Percentiles rank a stretch among this genome's conserved stretches.
Conservation (phyloP, 2,329 filamentous ascomycete genomes). For the Phaeosphaeria sp. region DNA sequence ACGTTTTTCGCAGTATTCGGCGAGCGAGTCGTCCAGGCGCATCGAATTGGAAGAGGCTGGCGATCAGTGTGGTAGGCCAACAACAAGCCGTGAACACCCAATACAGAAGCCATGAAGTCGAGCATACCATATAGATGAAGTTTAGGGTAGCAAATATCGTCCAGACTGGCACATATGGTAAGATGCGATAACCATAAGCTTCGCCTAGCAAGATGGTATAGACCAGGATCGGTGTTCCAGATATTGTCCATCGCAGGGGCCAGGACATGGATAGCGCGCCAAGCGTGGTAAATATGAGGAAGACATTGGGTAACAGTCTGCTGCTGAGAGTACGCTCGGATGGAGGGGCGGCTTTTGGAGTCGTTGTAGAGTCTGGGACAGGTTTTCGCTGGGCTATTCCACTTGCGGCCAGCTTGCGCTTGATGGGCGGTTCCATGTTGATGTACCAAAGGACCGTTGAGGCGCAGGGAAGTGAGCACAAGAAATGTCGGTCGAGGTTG, state of each 20-base stretch:
- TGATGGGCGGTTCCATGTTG: constrained; percentile 15
- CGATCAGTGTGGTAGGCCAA: constrained; percentile 52
- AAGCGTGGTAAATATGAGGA: constrained; percentile 17
- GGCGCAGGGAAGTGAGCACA: neutral
- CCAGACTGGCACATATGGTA: constrained; percentile 57
- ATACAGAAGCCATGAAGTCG: constrained; percentile 62
- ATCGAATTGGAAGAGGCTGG: constrained; percentile 58
- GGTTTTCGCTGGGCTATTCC: constrained; percentile 18
- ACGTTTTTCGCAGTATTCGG: constrained; percentile 40
- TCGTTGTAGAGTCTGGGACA: constrained; percentile 9
- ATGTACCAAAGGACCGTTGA: neutral
- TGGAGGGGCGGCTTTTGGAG: constrained; percentile 5
- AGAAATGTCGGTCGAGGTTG: neutral
- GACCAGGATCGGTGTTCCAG: constrained; percentile 50
- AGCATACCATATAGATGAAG: constrained; percentile 54
- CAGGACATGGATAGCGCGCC: constrained; percentile 20
- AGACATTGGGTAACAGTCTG: constrained; percentile 18
- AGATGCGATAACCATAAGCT: constrained; percentile 47
- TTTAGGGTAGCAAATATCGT: constrained; percentile 56
- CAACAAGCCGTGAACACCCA: constrained; percentile 52
- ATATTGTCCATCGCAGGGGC: constrained; percentile 48
- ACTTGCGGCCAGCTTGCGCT: constrained; percentile 5
- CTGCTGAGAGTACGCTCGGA: constrained; percentile 19
- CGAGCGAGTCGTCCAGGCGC: constrained; percentile 46
- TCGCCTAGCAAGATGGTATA: constrained; percentile 47